Evolutionary conservation across 495 filamentous ascomycete species (phyloP).

Genomic region (Neurospora sp.): DNA sequence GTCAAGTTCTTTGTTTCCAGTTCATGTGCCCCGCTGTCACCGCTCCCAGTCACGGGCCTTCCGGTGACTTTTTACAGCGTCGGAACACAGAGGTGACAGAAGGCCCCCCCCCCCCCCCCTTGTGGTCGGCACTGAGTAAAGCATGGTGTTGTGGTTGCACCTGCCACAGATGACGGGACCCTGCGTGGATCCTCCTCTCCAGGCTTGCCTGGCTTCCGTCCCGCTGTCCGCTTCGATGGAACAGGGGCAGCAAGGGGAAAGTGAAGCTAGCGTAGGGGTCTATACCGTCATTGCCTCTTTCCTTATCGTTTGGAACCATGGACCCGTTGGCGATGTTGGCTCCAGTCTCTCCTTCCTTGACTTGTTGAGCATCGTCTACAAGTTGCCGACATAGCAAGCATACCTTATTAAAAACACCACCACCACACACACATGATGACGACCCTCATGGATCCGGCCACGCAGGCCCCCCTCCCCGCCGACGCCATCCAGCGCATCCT

Average conservation of each 20-base stretch:
- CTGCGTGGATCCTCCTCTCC: background rate
- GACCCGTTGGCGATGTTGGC: background rate
- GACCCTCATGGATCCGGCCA: constrained; percentile 45
- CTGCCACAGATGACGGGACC: too few species aligned
- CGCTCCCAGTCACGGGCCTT: background rate
- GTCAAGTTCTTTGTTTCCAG: background rate
- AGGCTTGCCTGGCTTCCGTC: background rate
- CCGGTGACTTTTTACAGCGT: background rate
- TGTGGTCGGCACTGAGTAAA: background rate
- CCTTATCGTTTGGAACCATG: background rate
- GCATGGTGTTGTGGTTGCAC: too few species aligned
- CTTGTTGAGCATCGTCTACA: background rate
- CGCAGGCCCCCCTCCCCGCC: constrained; percentile 43
- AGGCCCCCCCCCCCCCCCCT: background rate
- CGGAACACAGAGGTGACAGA: background rate
- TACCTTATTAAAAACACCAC: background rate
- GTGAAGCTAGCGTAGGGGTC: background rate
- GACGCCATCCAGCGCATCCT: constrained; percentile 73
- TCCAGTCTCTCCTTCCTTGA: background rate
- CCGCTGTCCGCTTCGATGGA: background rate
- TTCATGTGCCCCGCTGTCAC: background rate
- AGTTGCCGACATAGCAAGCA: background rate
- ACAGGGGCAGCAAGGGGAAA: background rate
- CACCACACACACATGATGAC: constrained; percentile 19
- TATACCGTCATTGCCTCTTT: background rate